A percentile compares a stretch with the other conserved stretches of the same genome.
Conservation (phyloP, 805 yeast genomes). For the Ogataea allantospora region DNA sequence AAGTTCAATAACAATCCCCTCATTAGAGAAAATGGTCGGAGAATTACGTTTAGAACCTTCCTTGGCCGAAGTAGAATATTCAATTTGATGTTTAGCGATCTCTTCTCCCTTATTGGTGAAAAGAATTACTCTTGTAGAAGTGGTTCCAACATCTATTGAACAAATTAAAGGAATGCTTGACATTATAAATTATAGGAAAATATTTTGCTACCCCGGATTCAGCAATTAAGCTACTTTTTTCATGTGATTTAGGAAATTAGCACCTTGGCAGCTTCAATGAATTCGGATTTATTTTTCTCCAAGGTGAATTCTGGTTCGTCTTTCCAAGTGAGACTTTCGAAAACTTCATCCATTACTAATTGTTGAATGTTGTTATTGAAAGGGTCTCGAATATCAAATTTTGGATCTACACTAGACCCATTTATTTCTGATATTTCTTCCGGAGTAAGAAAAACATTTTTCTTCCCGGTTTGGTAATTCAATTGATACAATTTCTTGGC, state of each 20-base stretch:
- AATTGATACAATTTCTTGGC: conserved; percentile 17
- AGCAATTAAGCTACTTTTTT: background rate
- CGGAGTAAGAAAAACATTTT: conserved; percentile 3
- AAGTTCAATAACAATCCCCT: conserved; percentile 63
- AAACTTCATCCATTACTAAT: conserved; percentile 13
- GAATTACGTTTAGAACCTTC: conserved; percentile 36
- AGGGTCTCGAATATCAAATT: conserved; percentile 15
- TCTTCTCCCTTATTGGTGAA: conserved; percentile 74
- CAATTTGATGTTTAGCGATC: conserved; percentile 86
- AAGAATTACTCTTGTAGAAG: conserved; percentile 84
- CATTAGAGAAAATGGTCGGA: conserved; percentile 65
- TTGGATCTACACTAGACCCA: conserved; percentile 1
- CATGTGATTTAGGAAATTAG: conserved; percentile 4
- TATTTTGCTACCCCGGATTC: conserved; percentile 6
- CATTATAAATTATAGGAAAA: conserved; percentile 2
- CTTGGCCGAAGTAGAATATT: conserved; percentile 74
- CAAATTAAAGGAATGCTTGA: conserved; percentile 46
- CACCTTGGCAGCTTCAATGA: conserved; percentile 14
- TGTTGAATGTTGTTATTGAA: conserved; percentile 15
- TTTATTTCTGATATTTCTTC: conserved; percentile 9
- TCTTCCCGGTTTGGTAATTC: conserved; percentile 1
- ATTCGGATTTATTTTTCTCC: conserved; percentile 8
- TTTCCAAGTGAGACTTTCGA: conserved; percentile 14
- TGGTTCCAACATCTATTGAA: conserved; percentile 87
- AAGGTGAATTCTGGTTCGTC: conserved; percentile 12